Evolutionary conservation across 176 grass and related monocot genomes (phyloP), one percentile per base, ranked within the genome.

Genomic region (Pontederia crassipes): DNA sequence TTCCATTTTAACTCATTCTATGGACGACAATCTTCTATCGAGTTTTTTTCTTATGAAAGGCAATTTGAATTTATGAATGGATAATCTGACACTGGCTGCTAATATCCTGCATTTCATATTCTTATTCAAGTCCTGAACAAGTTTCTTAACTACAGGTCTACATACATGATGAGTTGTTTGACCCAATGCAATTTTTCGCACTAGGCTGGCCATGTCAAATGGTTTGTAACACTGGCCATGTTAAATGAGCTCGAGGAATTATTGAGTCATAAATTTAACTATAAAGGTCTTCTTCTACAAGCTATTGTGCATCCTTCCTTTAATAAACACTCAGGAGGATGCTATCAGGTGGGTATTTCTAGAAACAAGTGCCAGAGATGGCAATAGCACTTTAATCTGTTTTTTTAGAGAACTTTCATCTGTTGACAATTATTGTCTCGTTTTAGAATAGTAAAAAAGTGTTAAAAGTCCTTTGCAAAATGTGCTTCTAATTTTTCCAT

Each of bases 251-350:
- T 96, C 67, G 92, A 96, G 74, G 73, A 77, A 71, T 70, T 68
- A 52, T 79, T 96, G 32, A 75, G 75, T 59, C 79, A 87, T 75
- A 77, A 17, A 18, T 96, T 96, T 70, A 84, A 57, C 50, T 78
- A 59, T 56, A 96, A 85, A 73, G 92, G 83, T 62, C 48, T 96
- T 54, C 74, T 96, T 69, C 58, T 96, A 16, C 79, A 96, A 78
- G 92, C 92, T 68, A 58, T 90, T 65, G 71, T 88, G 29, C 92
- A 96, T 57, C 81, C 86, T 71, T 90, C 86, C 54, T 96, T 84
- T 76, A 85, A 67, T 79, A 85, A 78, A 12, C 86, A 90, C 78
- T 74, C 66, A 12, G 86, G 92, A 72, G 92, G 92, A 59, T 96
- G 92, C 73, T 96, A 96, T 54, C 92, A 96, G 92, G 92, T 96